These are phyloP conservation scores for Phaeosphaeriaceae sp. DNA, from an alignment of 2,329 filamentous ascomycete genomes.

Conservation along the genomic window DNA sequence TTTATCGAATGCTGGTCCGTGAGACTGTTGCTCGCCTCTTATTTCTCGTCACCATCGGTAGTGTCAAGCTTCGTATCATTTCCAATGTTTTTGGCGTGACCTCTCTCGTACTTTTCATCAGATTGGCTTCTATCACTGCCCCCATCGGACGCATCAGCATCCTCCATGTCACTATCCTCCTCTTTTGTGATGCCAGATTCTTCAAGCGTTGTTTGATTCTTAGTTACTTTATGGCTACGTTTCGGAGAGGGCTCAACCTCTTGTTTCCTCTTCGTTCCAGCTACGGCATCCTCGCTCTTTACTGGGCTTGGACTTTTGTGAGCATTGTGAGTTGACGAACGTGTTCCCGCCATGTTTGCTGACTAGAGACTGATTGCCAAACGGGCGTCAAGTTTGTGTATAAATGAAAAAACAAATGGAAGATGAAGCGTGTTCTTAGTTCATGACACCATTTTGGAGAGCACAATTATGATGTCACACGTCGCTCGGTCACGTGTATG, in stretches of 20 bases:
- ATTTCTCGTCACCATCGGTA: conserved; percentile 23
- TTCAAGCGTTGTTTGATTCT: conserved; percentile 61
- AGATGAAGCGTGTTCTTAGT: neutral
- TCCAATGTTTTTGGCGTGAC: conserved; percentile 12
- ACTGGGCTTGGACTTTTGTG: conserved; percentile 26
- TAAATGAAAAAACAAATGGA: neutral
- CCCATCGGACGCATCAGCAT: conserved; percentile 19
- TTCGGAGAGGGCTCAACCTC: conserved; percentile 49
- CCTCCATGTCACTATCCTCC: conserved; percentile 34
- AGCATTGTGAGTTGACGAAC: conserved; percentile 30
- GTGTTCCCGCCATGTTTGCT: conserved; percentile 37
- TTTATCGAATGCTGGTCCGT: conserved; percentile 23
- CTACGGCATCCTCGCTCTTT: conserved; percentile 37
- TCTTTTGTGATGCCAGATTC: conserved; percentile 55
- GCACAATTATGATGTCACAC: neutral
- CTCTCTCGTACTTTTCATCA: conserved; percentile 23
- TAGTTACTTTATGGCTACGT: conserved; percentile 50
- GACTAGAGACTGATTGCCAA: conserved; percentile 1
- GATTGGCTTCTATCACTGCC: conserved; percentile 14
- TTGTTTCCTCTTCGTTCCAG: conserved; percentile 51
- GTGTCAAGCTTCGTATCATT: conserved; percentile 8
- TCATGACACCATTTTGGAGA: too few species aligned
- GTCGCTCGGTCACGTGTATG: conserved; percentile 1
- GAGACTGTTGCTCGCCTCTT: conserved; percentile 23
- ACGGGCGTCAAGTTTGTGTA: too few species aligned